These are phyloP conservation scores for Teunomyces atbi DNA, from an alignment of 805 yeast genomes.

Conservation along the genomic window DNA sequence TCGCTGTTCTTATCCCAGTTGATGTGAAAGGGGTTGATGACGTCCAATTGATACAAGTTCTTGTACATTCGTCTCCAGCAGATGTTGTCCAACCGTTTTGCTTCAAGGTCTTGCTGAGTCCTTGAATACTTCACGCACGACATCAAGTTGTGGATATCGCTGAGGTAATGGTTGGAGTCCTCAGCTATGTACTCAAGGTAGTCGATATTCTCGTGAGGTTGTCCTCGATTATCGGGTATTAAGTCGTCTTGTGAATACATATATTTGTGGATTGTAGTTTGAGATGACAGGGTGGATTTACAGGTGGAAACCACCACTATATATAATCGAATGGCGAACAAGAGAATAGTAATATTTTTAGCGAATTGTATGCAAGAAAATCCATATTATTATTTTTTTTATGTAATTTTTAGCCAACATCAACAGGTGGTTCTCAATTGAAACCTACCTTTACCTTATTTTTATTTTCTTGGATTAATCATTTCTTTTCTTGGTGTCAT, in stretches of 20 bases:
- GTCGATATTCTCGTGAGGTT: constrained; percentile 28
- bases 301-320: constrained; percentile 1
- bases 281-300: background rate
- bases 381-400: background rate
- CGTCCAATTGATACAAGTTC: constrained; percentile 25
- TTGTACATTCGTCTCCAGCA: constrained; percentile 42
- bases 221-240: background rate
- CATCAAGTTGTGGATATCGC: constrained; percentile 18
- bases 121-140: constrained; percentile 12
- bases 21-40: constrained; percentile 42
- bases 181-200: constrained; percentile 18
- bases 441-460: background rate
- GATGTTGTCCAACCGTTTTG: constrained; percentile 24
- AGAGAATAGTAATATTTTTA: background rate
- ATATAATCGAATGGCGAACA: background rate
- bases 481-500: background rate
- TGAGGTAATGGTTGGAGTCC: constrained; percentile 5
- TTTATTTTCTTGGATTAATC: background rate
- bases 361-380: background rate
- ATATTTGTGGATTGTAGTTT: background rate
- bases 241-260: constrained; percentile 6
- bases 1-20: constrained; percentile 58
- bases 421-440: constrained; percentile 2
- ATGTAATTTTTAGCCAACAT: constrained; percentile 1
- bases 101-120: constrained; percentile 4